A percentile compares a stretch with the other conserved stretches of the same genome.
Conservation (phyloP, 2,329 filamentous ascomycete genomes). For the Arthrobotrys conoides region DNA sequence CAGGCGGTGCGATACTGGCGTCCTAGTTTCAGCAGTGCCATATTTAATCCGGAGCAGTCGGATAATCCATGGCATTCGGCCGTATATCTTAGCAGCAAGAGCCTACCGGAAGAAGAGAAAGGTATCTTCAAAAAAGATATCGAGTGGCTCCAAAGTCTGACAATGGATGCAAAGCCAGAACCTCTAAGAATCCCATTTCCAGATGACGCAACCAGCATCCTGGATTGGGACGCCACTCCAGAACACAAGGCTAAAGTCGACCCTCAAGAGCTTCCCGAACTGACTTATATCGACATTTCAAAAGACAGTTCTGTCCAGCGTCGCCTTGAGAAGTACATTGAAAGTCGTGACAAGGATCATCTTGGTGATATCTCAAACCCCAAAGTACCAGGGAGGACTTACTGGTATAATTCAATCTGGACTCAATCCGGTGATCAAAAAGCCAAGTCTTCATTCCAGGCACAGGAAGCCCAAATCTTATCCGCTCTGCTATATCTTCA, state of each 20-base stretch:
- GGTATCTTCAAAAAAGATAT: not conserved
- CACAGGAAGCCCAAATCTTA: constrained; percentile 12
- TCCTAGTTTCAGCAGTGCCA: not conserved
- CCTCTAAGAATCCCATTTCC: not conserved
- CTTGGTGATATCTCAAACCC: not conserved
- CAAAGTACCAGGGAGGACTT: not conserved
- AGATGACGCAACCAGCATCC: no score
- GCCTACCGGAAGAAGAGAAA: not conserved
- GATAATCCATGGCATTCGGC: not conserved
- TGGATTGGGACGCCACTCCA: not conserved
- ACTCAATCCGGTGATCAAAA: not conserved
- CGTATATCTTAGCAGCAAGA: no score
- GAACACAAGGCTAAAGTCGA: not conserved
- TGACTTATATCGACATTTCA: constrained; percentile 4
- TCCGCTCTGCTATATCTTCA: constrained; percentile 7
- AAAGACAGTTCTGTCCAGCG: not conserved
- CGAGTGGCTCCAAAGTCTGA: not conserved
- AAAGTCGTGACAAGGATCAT: not conserved
- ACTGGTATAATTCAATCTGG: constrained; percentile 1
- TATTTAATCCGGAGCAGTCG: not conserved
- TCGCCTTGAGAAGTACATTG: not conserved
- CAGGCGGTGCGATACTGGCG: constrained; percentile 7
- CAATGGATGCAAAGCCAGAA: not conserved
- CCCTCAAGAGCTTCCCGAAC: not conserved
- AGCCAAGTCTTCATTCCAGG: not conserved